phyloP scores from a whole-genome alignment of 31 red algal species.

The Asparagopsis taxiformis region DNA sequence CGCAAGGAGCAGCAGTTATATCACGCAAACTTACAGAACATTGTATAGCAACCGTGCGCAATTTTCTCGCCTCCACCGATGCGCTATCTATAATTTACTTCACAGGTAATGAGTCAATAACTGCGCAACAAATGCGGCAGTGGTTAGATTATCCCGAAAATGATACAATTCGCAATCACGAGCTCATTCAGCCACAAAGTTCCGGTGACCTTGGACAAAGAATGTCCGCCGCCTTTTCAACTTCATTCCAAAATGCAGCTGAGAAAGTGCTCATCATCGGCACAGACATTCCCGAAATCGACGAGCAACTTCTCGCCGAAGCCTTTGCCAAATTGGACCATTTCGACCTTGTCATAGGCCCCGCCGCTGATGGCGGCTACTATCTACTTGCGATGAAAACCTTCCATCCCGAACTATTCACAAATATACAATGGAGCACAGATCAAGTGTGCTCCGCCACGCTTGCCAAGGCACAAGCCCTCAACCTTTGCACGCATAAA shows the following conservation, averaged over 20 bases:
- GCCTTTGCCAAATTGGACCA: conserved; percentile 61
- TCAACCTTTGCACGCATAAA: conserved; percentile 9
- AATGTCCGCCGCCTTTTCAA: conserved; percentile 47
- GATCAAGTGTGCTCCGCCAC: conserved; percentile 25
- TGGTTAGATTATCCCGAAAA: conserved; percentile 8
- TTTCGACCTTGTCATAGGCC: conserved; percentile 78
- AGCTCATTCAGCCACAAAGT: conserved; percentile 31
- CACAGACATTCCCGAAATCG: conserved; percentile 65
- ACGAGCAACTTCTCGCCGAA: conserved; percentile 24
- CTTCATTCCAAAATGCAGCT: conserved; percentile 39
- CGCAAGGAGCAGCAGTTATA: conserved; percentile 63
- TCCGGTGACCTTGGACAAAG: conserved; percentile 71
- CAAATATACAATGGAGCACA: conserved; percentile 73
- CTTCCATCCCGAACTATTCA: conserved; percentile 38
- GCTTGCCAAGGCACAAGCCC: conserved; percentile 3
- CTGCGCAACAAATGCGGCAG: neutral
- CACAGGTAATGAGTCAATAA: conserved; percentile 3
- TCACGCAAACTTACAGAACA: conserved; percentile 62
- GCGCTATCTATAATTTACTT: conserved; percentile 34
- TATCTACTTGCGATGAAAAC: conserved; percentile 80
- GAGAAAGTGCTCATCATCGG: conserved; percentile 76
- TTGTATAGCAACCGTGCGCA: conserved; percentile 33
- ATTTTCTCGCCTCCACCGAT: neutral
- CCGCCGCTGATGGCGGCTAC: conserved; percentile 88
- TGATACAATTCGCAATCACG: conserved; percentile 3